Evolutionary conservation across 139 green algal species (phyloP), one percentile per base, ranked within the genome.

Genomic region (Coccomyxa sp.): DNA sequence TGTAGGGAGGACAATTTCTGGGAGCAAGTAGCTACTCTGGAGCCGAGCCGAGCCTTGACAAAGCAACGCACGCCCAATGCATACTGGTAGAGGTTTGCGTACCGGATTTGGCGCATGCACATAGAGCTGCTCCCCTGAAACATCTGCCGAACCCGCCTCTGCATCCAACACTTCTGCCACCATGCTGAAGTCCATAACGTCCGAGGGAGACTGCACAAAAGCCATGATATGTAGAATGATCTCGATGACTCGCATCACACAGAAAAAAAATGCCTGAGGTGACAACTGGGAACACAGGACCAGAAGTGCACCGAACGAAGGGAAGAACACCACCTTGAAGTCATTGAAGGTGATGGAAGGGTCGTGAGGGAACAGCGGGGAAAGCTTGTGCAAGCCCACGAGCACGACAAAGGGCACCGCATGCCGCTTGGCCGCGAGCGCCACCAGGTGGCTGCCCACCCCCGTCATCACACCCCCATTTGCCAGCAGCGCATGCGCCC

Each of bases 361-460:
- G 82, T 99, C 92, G 77, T 98, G 93, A 0, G 96, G 95, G 86
- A 97, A 98, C 57, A 97, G 84, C 13, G 97, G 96, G 0, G 92
- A 95, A 21, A 99, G 93, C 86, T 98, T 98, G 91, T 98, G 93
- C 59, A 98, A 90, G 32, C 95, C 95, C 81, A 94, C 94, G 23
- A 99, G 91, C 71, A 99, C 95, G 58, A 99, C 95, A 82, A 98
- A 93, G 3, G 97, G 97, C n/a, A 98, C 92, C 10, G 89, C 88
- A 88, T 99, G 94, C 13, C 91, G 84, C 81, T 92, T 89, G 0
- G 97, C 97, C 25, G 97, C 96, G 63, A 96, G 86, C 13, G 96
- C 95, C 51, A 97, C 92, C 68, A 96, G 89, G 85, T 94, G 89
- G 9, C 88, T 89, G 30, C 97, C 96, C 12, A 89, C 86, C 0